A percentile compares a stretch with the other conserved stretches of the same genome.
These are phyloP conservation scores for Chaetomium fimeti DNA, from an alignment of 495 filamentous ascomycete species.

Conservation along the genomic window DNA sequence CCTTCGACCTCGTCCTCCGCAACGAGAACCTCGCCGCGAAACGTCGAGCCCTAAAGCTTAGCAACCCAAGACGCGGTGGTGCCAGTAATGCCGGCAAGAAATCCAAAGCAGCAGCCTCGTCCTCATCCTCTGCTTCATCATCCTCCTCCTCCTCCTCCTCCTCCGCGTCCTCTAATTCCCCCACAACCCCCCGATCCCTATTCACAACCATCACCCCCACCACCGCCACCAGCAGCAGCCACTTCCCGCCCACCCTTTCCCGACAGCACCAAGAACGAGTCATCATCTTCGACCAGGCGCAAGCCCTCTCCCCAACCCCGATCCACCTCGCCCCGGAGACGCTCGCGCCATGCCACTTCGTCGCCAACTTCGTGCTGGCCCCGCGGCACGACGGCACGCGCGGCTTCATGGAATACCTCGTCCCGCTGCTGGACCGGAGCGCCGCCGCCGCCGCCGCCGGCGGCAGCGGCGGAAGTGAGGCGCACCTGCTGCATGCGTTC, in stretches of 20 bases:
- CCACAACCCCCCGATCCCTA: conserved; percentile 14
- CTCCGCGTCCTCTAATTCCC: conserved; percentile 18
- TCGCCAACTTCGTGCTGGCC: conserved; percentile 56
- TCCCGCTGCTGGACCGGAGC: conserved; percentile 44
- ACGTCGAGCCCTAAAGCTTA: conserved; percentile 47
- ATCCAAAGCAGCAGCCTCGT: background rate
- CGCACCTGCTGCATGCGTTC: conserved; percentile 55
- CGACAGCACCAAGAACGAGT: conserved; percentile 6
- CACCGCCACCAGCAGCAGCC: background rate
- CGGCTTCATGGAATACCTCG: conserved; percentile 58
- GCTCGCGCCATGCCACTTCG: conserved; percentile 54
- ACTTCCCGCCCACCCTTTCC: background rate
- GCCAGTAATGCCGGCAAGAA: background rate
- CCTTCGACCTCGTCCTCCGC: conserved; percentile 66
- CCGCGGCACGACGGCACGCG: conserved; percentile 44
- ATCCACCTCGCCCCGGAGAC: conserved; percentile 45
- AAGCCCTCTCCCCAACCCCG: conserved; percentile 2
- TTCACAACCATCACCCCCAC: background rate
- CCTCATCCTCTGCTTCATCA: conserved; percentile 1
- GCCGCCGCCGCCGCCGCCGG: too few species aligned
- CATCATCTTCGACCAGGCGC: background rate
- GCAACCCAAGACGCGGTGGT: conserved; percentile 27
- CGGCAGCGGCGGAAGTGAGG: conserved; percentile 32
- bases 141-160: background rate
- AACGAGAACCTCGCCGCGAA: conserved; percentile 64